Base-by-base conservation (phyloP, 2,329 filamentous ascomycete genomes). In the Botrytis tulipae region DNA sequence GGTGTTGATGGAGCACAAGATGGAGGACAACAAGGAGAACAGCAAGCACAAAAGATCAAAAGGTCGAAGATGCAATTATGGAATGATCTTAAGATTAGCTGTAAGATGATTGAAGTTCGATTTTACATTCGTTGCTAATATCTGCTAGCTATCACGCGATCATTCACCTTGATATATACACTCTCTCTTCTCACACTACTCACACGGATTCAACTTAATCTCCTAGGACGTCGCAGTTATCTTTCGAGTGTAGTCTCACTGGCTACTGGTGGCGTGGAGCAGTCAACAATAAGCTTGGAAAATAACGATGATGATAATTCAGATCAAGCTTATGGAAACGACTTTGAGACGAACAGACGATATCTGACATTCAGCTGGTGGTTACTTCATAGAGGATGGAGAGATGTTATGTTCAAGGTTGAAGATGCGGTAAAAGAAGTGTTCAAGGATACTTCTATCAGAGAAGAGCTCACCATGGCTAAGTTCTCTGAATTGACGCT, bases 351-450 rank as follows among this genome's bases (percentile, higher is more conserved):
- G 48, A 99, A 99, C 83, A 88, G 95, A 78, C 93, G 93, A 80
- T 99, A 98, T 81, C 86, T 99, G 67, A 97, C 95, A 59, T 97
- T 98, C 82, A 97, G 94, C 83, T 99, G 96, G 96, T 99, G 95
- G 95, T 85, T 99, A 65, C 86, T 99, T 66, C 95, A 99, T 83
- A 90, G 90, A 77, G 96, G 96, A 61, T 98, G 94, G 91, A 89
- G 90, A 77, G 90, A 94, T 73, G 85, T 98, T 73, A 92, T 94
- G 87, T 86, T 90, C 73, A 92, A 91, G 76, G 95, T 99, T 66
- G 91, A 94, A 80, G 85, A 86, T n/a, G 94, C 94, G 6, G 96
- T 99, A 37, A 91, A 92, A 78, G 92, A 97, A 71, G 92, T 95
- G 37, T 98, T 98, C 82, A 93, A 94, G n/a, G 87, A 89, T 75